Conservation (phyloP, 2,329 filamentous ascomycete genomes). For the Rhexocercosporidium sp. region DNA sequence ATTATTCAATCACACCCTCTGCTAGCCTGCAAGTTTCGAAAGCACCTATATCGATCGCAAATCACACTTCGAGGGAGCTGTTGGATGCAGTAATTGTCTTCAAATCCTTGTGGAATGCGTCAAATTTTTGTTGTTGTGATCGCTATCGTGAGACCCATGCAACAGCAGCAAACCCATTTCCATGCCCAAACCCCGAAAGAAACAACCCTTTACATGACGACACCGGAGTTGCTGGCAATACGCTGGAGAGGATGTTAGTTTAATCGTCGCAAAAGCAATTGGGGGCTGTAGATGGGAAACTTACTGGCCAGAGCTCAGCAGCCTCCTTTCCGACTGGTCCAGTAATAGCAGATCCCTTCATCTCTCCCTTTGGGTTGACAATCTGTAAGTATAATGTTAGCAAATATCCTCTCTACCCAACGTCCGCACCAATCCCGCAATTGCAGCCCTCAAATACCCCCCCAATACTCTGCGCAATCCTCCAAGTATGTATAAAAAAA, state of each 20-base stretch:
- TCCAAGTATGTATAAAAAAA: not conserved
- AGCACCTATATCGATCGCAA: not conserved
- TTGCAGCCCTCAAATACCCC: not conserved
- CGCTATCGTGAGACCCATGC: constrained; percentile 31
- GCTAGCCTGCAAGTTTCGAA: not conserved
- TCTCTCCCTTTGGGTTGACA: constrained; percentile 99
- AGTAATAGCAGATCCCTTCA: constrained; percentile 99
- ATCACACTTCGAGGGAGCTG: not conserved
- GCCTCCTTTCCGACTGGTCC: constrained; percentile 99
- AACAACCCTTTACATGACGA: constrained; percentile 86
- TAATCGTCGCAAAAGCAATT: constrained; percentile 35
- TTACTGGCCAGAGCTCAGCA: constrained; percentile 97
- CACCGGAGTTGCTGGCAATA: constrained; percentile 99
- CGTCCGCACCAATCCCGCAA: not conserved
- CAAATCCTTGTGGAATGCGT: constrained; percentile 22
- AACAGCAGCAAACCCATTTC: constrained; percentile 32
- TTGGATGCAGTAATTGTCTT: not conserved
- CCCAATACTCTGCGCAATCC: not conserved
- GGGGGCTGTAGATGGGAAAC: constrained; percentile 45
- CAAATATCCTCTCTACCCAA: constrained; percentile 14
- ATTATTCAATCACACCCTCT: not conserved
- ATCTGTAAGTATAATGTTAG: constrained; percentile 66
- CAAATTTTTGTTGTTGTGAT: constrained; percentile 25
- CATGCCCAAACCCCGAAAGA: constrained; percentile 39
- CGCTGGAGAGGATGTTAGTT: constrained; percentile 59